Base-by-base conservation (phyloP, 2,329 filamentous ascomycete genomes). In the Hypoxylon sp. region DNA sequence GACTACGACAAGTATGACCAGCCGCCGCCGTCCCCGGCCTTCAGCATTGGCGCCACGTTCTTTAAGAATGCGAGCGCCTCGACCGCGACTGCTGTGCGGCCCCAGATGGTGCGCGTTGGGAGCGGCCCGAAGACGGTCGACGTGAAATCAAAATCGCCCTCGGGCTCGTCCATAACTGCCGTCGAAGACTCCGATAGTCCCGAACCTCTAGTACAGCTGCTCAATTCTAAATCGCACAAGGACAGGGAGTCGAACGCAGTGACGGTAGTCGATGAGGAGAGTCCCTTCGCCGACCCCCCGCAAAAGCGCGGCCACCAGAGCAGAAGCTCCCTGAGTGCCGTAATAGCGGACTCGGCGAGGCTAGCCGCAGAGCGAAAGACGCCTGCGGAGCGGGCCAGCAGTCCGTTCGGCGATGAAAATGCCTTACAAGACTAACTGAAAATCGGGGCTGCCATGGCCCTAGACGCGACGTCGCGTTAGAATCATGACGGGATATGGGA, bases 41-140 rank as follows among this genome's bases (percentile, higher is more conserved):
- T 90, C 73, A 90, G 87, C 71, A 86, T 91, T 58, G 88, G 88
- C 17, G 88, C 88, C 19, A 89, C 88, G 1, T 90, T 90, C 75
- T 79, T 91, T 68, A 90, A 88, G 79, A 89, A 84, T 65, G 86
- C 86, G 67, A 87, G 80, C 70, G 80, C 84, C 37, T 80, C 83
- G 34, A 89, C 86, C 1, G 85, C 85, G 13, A 85, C 81, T 22
- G 82, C 85, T 20, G 83, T 84, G 24, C 83, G 83, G 51, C 85
- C 87, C 20, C 85, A 88, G 71, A 82, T 89, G 34, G 83, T 89
- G 49, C 85, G 85, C 62, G 85, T 89, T 19, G 83, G 82, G 43
- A 84, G 78, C 59, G 79, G 75, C 68, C 58, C 74, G 64, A 82
- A 79, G 71, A 75, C 79, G 4, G 75, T 81, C 11, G 74, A 77